A percentile compares a stretch with the other conserved stretches of the same genome.
These are phyloP conservation scores for Botrytis paeoniae DNA, from an alignment of 2,329 filamentous ascomycete species.

Conservation along the genomic window DNA sequence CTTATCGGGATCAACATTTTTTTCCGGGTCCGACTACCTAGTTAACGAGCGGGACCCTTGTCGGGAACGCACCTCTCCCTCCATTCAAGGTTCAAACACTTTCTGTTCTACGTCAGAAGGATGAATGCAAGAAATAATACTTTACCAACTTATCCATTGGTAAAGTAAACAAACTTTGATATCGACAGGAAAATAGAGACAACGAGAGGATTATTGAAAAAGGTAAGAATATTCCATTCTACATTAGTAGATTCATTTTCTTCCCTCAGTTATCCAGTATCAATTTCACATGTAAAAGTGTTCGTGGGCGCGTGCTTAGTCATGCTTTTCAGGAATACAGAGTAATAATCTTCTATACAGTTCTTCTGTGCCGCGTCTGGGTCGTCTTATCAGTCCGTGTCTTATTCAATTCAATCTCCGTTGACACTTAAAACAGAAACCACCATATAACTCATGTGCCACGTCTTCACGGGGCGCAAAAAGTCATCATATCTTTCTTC, in stretches of 20 bases:
- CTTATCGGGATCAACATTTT: slow-evolving; percentile 10
- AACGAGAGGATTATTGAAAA: neutral
- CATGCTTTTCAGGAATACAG: slow-evolving; percentile 2
- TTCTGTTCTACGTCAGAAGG: slow-evolving; percentile 12
- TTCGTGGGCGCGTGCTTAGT: slow-evolving; percentile 16
- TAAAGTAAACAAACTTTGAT: neutral
- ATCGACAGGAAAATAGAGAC: neutral
- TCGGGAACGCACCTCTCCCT: neutral
- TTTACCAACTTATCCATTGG: neutral
- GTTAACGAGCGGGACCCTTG: neutral
- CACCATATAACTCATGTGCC: slow-evolving; percentile 30
- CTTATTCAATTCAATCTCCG: slow-evolving; percentile 16
- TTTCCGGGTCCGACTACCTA: neutral
- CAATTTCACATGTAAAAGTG: neutral
- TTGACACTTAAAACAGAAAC: slow-evolving; percentile 21
- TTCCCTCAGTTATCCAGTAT: neutral
- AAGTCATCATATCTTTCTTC: slow-evolving; percentile 36
- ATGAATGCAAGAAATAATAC: neutral
- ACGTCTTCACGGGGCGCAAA: slow-evolving; percentile 31
- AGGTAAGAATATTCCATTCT: neutral
- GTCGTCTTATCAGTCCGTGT: slow-evolving; percentile 6
- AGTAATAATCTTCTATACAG: neutral
- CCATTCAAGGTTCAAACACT: neutral
- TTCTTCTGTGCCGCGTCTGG: slow-evolving; percentile 6
- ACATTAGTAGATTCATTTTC: neutral